These are phyloP conservation scores for Talaromyces marneffei DNA, from an alignment of 2,329 filamentous ascomycete species.

Conservation along the genomic window DNA sequence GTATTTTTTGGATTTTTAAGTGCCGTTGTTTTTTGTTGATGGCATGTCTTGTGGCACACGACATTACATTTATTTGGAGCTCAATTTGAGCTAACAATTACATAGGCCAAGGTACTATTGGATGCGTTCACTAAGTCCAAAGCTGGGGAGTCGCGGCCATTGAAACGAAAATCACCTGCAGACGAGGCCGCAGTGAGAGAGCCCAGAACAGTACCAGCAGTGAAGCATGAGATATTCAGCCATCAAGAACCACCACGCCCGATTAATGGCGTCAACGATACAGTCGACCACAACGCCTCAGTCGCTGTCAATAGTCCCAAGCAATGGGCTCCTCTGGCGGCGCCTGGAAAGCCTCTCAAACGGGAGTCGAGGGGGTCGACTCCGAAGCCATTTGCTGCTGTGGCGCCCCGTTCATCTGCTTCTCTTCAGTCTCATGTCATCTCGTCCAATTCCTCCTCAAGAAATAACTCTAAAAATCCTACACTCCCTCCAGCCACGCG, in stretches of 20 bases:
- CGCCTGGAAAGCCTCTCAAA: not conserved
- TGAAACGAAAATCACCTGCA: conserved; percentile 9
- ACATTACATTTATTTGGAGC: not conserved
- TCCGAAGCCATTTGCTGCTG: not conserved
- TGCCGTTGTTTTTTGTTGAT: not conserved
- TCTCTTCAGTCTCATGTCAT: not conserved
- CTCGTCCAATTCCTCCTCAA: not conserved
- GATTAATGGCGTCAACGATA: not conserved
- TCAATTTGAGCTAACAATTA: not conserved
- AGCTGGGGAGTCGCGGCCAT: not conserved
- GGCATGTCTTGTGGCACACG: not conserved
- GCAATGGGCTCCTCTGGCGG: not conserved
- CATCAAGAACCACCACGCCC: not conserved
- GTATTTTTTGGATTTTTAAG: conserved; percentile 10
- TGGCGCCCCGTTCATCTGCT: not conserved
- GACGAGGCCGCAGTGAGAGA: not conserved
- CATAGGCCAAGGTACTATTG: not conserved
- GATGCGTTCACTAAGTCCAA: not conserved
- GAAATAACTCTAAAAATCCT: not conserved
- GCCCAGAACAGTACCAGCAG: not conserved
- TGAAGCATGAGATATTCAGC: not conserved
- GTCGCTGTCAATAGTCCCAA: not conserved
- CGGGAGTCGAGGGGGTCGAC: not conserved
- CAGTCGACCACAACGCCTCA: not conserved
- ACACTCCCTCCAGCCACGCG: not conserved